These are phyloP conservation scores for Kazachstania psychrophila DNA, from an alignment of 805 yeast genomes.

Conservation along the genomic window DNA sequence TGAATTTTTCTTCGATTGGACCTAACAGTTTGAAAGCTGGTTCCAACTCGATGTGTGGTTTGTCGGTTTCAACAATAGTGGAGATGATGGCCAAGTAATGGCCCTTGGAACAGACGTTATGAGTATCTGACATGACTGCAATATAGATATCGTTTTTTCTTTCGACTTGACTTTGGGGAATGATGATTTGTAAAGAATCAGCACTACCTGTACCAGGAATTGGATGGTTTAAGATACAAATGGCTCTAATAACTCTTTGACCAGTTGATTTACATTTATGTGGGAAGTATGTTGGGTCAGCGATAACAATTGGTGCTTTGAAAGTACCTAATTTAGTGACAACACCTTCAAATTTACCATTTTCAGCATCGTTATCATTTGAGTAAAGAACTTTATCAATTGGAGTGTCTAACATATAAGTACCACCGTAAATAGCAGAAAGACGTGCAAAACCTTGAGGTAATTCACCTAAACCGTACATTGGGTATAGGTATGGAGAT, in stretches of 20 bases:
- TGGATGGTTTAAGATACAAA: slow-evolving; percentile 86
- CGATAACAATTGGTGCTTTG: slow-evolving; percentile 86
- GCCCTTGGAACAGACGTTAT: slow-evolving; percentile 82
- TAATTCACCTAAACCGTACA: slow-evolving; percentile 92
- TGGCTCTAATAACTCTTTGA: slow-evolving; percentile 33
- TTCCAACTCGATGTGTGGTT: slow-evolving; percentile 85
- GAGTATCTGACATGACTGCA: slow-evolving; percentile 81
- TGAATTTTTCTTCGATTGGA: slow-evolving; percentile 65
- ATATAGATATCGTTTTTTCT: slow-evolving; percentile 91
- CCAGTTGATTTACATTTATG: slow-evolving; percentile 32
- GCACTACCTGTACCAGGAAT: slow-evolving; percentile 71
- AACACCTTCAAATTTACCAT: slow-evolving; percentile 72
- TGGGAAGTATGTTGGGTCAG: slow-evolving; percentile 98
- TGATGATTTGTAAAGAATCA: slow-evolving; percentile 87
- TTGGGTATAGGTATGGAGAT: slow-evolving; percentile 91
- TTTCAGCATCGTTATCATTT: slow-evolving; percentile 33
- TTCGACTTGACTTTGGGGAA: slow-evolving; percentile 91
- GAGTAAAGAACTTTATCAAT: slow-evolving; percentile 78
- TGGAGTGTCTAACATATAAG: slow-evolving; percentile 95
- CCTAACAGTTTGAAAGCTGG: slow-evolving; percentile 91
- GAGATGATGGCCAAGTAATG: slow-evolving; percentile 89
- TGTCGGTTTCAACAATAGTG: slow-evolving; percentile 85
- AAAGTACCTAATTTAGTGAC: slow-evolving; percentile 87
- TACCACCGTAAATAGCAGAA: slow-evolving; percentile 96
- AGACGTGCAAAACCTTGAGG: slow-evolving; percentile 99